phyloP scores from a whole-genome alignment of 441 rosid species.

The Adansonia rubrostipa region DNA sequence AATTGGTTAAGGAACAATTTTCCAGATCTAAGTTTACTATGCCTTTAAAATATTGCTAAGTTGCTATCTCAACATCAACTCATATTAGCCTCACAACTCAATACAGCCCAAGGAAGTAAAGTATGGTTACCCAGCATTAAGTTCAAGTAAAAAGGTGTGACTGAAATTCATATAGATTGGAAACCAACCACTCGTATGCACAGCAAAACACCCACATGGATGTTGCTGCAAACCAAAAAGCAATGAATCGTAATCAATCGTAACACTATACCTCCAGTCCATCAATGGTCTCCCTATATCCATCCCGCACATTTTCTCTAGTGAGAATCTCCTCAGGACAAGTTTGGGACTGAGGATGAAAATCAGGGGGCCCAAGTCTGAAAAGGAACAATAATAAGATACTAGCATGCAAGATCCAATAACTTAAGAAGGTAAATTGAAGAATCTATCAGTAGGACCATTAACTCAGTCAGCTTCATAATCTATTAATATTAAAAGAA shows the following conservation, averaged over 20 bases:
- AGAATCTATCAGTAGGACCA: constrained; percentile 21
- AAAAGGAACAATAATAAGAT: constrained; percentile 23
- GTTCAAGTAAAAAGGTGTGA: background rate
- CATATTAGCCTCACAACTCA: background rate
- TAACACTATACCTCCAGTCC: constrained; percentile 82
- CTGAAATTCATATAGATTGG: constrained; percentile 11
- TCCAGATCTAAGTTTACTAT: background rate
- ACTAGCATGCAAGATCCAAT: constrained; percentile 21
- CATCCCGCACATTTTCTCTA: constrained; percentile 74
- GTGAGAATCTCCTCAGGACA: constrained; percentile 96
- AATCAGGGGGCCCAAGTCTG: constrained; percentile 98
- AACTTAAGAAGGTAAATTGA: constrained; percentile 26
- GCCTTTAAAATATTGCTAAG: background rate
- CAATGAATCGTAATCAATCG: constrained; percentile 7
- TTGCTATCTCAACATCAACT: background rate
- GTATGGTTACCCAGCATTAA: background rate
- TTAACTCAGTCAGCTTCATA: constrained; percentile 23
- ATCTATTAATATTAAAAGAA: background rate
- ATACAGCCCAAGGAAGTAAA: background rate
- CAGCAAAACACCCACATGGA: background rate
- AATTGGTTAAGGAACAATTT: constrained; percentile 2
- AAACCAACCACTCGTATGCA: constrained; percentile 6
- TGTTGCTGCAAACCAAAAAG: constrained; percentile 7
- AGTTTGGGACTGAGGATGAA: constrained; percentile 80
- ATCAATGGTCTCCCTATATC: constrained; percentile 95